phyloP scores from a whole-genome alignment of 352 stramenopile species.

The Lagenidium sp. region DNA sequence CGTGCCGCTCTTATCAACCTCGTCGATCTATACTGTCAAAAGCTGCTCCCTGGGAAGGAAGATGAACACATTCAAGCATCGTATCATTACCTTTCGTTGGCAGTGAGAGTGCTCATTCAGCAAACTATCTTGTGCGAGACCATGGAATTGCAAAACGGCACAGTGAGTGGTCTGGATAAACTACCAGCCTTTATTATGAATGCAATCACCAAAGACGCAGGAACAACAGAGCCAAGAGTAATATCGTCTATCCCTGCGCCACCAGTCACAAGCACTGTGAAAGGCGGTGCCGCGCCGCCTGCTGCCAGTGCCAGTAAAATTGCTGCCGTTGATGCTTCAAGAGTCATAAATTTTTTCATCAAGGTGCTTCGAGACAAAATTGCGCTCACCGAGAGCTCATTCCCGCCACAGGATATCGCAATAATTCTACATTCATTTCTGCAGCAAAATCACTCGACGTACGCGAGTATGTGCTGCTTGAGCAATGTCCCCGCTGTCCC shows the following conservation, averaged over 20 bases:
- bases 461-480: constrained; percentile 46
- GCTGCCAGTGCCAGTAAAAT: constrained; percentile 1
- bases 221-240: background rate
- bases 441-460: constrained; percentile 42
- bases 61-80: constrained; percentile 53
- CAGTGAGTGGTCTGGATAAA: constrained; percentile 29
- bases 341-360: constrained; percentile 59
- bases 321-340: constrained; percentile 7
- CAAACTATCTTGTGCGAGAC: constrained; percentile 45
- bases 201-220: no score
- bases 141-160: constrained; percentile 43
- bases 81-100: constrained; percentile 62
- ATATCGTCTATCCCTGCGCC: background rate
- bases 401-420: constrained; percentile 22
- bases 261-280: background rate
- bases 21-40: constrained; percentile 45
- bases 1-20: constrained; percentile 44
- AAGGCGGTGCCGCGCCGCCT: background rate
- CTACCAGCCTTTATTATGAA: constrained; percentile 29
- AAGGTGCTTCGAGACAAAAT: constrained; percentile 33
- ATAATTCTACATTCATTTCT: constrained; percentile 49
- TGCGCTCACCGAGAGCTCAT: constrained; percentile 22
- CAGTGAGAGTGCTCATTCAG: constrained; percentile 27
- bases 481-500: constrained; percentile 29
- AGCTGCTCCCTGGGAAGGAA: constrained; percentile 28